Evolutionary conservation across 2,329 filamentous ascomycete species (phyloP), one percentile per base, ranked within the genome.

Genomic region (Plectosphaerella sp.): DNA sequence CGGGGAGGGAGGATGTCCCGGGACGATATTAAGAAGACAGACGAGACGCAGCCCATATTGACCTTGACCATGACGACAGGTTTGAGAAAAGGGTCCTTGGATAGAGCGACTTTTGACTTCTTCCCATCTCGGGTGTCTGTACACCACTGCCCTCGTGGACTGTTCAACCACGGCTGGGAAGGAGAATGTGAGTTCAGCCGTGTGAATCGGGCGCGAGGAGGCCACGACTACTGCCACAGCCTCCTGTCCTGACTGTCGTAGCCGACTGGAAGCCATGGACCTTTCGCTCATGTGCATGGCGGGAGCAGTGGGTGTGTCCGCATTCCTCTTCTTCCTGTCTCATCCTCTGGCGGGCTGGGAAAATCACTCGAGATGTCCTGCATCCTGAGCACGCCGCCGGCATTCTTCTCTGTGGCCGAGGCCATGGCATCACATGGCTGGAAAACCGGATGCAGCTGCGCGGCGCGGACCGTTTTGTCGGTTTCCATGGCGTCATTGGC

Each of bases 391-490:
- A 24, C 52, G 3, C 43, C 48, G 9, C 48, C 43, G 6, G 22
- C 45, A 9, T 24, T 43, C 3, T 50, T 54, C 20, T 41, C 39
- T 4, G 28, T 54, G 6, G 5, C 51, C 10, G 47, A 48, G 48
- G 64, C 63, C 4, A 55, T 67, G n/a, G 54, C 52, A 59, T 63
- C 14, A 66, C 65, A 4, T 68, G 65, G 62, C 50, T 67, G 1
- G 66, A 62, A 3, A 68, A 71, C 52, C 59, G 58, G 36, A 53
- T 57, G 41, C 62, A 58, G 18, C 35, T 47, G 18, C n/a, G n/a
- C n/a, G n/a, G n/a, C 58, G 60, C 5, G 59, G 60, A 0, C 54
- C 52, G 11, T 61, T 61, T 61, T 16, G 59, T 58, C 45, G 48
- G 60, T 15, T 41, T 56, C 9, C 54, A 61, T 25, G 55, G 57